phyloP scores from a whole-genome alignment of 495 filamentous ascomycete species.

The Neurospora sp. region DNA sequence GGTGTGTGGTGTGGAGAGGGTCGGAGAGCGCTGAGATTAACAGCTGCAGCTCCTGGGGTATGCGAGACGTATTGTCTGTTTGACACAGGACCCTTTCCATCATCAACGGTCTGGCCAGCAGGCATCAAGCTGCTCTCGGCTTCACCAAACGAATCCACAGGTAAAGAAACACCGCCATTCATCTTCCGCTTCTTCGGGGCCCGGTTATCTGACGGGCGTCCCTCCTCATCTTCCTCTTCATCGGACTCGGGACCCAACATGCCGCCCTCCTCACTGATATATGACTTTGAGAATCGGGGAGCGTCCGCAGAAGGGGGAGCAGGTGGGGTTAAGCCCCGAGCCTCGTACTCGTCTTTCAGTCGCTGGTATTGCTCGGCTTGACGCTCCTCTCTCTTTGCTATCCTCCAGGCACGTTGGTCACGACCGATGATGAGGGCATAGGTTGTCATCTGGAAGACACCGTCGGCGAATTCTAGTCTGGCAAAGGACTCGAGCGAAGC shows the following conservation, averaged over 20 bases:
- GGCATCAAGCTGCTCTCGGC: constrained; percentile 10
- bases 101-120: constrained; percentile 9
- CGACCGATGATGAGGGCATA: constrained; percentile 42
- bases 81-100: constrained; percentile 22
- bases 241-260: constrained; percentile 43
- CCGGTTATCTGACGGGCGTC: constrained; percentile 6
- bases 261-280: constrained; percentile 42
- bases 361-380: constrained; percentile 27
- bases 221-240: constrained; percentile 25
- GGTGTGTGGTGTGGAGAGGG: constrained; percentile 56
- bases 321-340: constrained; percentile 30
- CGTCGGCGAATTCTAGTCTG: constrained; percentile 41
- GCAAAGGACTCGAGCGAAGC: constrained; percentile 40
- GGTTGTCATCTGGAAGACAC: constrained; percentile 43
- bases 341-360: constrained; percentile 25
- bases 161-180: constrained; percentile 5
- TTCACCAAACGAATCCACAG: background rate
- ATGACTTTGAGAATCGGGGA: constrained; percentile 41
- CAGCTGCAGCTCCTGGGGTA: constrained; percentile 37
- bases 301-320: constrained; percentile 27
- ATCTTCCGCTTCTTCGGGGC: constrained; percentile 30
- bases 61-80: constrained; percentile 42
- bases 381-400: constrained; percentile 33
- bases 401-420: constrained; percentile 35
- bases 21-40: constrained; percentile 40